These are phyloP conservation scores for Alternaria tenuissima DNA, from an alignment of 2,329 filamentous ascomycete genomes.

Conservation along the genomic window DNA sequence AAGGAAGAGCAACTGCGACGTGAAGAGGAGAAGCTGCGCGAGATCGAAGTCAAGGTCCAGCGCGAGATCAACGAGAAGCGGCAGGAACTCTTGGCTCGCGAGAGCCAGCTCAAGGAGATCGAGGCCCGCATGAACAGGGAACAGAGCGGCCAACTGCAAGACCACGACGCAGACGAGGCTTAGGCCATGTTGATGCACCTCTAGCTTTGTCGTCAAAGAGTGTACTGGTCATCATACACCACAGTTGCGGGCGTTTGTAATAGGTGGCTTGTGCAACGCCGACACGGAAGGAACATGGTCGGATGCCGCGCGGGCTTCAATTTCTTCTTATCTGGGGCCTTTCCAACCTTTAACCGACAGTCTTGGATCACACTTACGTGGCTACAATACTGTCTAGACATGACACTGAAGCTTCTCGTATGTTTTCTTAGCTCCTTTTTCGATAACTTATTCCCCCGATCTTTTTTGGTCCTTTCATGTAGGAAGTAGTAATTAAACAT, in stretches of 20 bases:
- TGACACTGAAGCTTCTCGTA: conserved; percentile 46
- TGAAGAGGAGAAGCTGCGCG: conserved; percentile 99
- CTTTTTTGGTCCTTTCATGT: conserved; percentile 49
- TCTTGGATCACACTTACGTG: conserved; percentile 28
- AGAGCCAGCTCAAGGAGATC: conserved; percentile 98
- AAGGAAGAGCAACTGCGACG: conserved; percentile 99
- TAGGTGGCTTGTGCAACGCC: conserved; percentile 40
- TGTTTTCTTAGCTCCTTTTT: conserved; percentile 52
- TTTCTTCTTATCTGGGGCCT: conserved; percentile 43
- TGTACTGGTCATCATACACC: conserved; percentile 18
- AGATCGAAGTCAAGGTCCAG: conserved; percentile 99
- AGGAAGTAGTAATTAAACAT: conserved; percentile 54
- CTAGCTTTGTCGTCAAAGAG: conserved; percentile 9
- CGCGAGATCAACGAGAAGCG: conserved; percentile 99
- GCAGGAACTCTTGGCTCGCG: conserved; percentile 95
- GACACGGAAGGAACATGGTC: conserved; percentile 30
- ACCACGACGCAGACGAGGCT: conserved; percentile 44
- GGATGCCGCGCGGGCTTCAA: conserved; percentile 31
- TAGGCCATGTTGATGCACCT: conserved; percentile 25
- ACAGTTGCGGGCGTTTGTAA: conserved; percentile 46
- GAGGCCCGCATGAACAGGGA: conserved; percentile 96
- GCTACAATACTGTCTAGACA: conserved; percentile 39
- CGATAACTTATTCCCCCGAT: conserved; percentile 52
- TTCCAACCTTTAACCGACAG: conserved; percentile 35
- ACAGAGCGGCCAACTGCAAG: conserved; percentile 60